A percentile compares a stretch with the other conserved stretches of the same genome.
These are phyloP conservation scores for Henckelia pumila DNA, from an alignment of 257 asterid species.

Conservation along the genomic window DNA sequence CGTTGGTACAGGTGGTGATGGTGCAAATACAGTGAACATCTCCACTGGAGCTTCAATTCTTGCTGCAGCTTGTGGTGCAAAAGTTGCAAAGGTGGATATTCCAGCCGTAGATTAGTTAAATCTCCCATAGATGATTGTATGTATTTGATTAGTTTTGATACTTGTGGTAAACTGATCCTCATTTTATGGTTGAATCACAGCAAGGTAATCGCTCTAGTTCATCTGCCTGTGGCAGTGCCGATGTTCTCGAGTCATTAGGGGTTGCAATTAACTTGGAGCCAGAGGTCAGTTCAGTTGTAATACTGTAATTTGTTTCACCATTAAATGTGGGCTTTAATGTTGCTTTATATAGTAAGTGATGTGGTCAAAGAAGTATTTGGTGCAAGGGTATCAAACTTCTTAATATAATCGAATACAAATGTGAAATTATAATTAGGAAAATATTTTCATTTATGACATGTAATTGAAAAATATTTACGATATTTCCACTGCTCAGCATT, in stretches of 20 bases:
- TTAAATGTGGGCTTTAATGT: not conserved
- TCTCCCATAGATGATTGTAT: not conserved
- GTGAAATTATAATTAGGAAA: not conserved
- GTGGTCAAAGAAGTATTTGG: not conserved
- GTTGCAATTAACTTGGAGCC: slow-evolving; percentile 78
- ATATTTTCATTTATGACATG: not conserved
- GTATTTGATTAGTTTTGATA: not conserved
- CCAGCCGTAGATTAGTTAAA: not conserved
- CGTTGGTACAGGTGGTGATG: slow-evolving; percentile 99
- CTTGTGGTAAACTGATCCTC: slow-evolving; percentile 11
- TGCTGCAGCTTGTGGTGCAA: slow-evolving; percentile 95
- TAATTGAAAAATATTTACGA: too few relatives aligned
- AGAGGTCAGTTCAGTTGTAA: slow-evolving; percentile 51
- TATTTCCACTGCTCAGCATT: not conserved
- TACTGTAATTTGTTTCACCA: not conserved
- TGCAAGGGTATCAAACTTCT: not conserved
- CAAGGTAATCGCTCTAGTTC: slow-evolving; percentile 97
- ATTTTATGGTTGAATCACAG: slow-evolving; percentile 38
- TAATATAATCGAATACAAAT: not conserved
- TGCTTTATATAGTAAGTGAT: slow-evolving; percentile 3
- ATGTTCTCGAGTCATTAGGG: slow-evolving; percentile 86
- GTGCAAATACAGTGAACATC: slow-evolving; percentile 94
- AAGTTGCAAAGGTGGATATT: slow-evolving; percentile 76
- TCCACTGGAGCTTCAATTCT: slow-evolving; percentile 97
- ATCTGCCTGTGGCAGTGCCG: slow-evolving; percentile 98